These are phyloP conservation scores for Hydnum rufescens DNA, from an alignment of 768 basidiomycete species.

Conservation along the genomic window DNA sequence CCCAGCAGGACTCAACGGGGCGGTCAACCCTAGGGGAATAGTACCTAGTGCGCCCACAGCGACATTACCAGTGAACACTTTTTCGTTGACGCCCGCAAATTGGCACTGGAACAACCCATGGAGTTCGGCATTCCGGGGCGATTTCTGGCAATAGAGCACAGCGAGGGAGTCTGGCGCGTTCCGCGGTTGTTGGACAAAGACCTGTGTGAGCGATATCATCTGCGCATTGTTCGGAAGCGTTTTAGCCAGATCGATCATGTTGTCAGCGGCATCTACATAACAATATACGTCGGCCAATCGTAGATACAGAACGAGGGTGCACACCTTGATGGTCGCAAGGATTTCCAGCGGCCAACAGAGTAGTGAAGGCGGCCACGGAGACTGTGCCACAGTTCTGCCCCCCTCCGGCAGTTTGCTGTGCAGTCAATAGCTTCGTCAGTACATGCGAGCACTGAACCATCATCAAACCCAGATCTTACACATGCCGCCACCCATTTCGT, in stretches of 20 bases:
- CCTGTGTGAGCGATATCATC: constrained; percentile 33
- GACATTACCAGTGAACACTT: constrained; percentile 26
- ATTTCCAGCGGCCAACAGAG: neutral
- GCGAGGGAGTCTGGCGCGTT: constrained; percentile 30
- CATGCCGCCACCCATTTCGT: constrained; percentile 1
- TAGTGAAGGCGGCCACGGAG: neutral
- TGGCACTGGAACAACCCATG: constrained; percentile 41
- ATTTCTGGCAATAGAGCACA: constrained; percentile 34
- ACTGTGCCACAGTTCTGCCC: neutral
- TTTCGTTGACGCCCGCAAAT: constrained; percentile 22
- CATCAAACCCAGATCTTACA: neutral
- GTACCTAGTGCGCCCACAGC: constrained; percentile 28
- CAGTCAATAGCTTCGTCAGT: neutral
- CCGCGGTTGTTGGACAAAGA: constrained; percentile 37
- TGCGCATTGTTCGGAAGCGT: constrained; percentile 9
- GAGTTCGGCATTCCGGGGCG: constrained; percentile 32
- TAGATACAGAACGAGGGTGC: neutral
- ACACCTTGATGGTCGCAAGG: neutral
- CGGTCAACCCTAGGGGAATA: constrained; percentile 29
- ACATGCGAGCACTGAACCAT: neutral
- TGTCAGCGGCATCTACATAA: constrained; percentile 4
- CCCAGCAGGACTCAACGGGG: constrained; percentile 7
- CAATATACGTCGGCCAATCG: neutral
- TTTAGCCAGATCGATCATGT: constrained; percentile 7
- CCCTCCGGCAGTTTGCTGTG: neutral